Evolutionary conservation across 305 asterid species (phyloP).

Genomic region (Solanum hybrid): DNA sequence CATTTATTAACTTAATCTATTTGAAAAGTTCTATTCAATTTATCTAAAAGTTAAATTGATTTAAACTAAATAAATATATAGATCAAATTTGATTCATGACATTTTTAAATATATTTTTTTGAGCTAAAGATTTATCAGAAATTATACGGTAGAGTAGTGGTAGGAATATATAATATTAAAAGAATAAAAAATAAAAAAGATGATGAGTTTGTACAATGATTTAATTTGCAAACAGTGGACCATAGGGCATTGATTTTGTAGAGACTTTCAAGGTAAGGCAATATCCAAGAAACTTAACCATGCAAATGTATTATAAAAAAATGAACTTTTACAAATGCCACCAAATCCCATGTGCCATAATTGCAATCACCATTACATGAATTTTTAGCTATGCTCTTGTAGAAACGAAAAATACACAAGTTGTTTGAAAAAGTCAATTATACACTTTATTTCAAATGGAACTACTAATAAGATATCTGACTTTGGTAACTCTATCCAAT

Average conservation of each 20-base stretch:
- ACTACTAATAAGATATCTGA: neutral
- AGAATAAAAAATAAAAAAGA: neutral
- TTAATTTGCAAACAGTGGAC: neutral
- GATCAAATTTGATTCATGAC: no score
- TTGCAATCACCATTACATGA: neutral
- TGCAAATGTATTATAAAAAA: neutral
- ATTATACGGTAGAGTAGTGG: no score
- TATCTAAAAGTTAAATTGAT: no score
- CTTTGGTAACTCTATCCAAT: neutral
- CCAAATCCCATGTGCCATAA: conserved; percentile 5
- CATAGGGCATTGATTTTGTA: neutral
- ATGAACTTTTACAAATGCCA: neutral
- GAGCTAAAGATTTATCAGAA: no score
- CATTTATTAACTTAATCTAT: neutral
- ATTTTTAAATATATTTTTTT: no score
- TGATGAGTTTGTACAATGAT: neutral
- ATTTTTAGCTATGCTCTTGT: neutral
- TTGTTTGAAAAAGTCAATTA: neutral
- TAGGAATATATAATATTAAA: neutral
- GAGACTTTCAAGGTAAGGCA: conserved; percentile 5
- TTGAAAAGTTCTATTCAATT: neutral
- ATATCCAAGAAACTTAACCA: neutral
- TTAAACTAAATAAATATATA: no score
- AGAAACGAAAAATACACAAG: neutral
- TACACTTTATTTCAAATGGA: neutral